phyloP scores from a whole-genome alignment of 495 filamentous ascomycete species.

The Xylaria nigripes region DNA sequence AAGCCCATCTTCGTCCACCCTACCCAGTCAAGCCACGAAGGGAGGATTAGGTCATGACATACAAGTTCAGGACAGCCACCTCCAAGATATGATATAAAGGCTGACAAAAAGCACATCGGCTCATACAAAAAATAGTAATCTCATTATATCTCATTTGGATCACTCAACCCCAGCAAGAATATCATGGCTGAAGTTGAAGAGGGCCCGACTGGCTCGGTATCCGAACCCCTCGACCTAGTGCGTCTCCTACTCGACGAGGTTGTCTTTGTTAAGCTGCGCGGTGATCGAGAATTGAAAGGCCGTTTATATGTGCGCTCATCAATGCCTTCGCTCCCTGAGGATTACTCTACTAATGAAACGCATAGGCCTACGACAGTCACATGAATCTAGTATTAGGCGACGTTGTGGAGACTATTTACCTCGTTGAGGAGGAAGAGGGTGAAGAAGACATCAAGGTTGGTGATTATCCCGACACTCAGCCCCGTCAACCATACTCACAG shows the following conservation, averaged over 20 bases:
- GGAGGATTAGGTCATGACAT: neutral
- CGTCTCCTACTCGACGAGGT: slow-evolving; percentile 88
- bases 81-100: neutral
- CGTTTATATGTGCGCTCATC: slow-evolving; percentile 63
- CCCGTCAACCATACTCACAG: slow-evolving; percentile 7
- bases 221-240: slow-evolving; percentile 91
- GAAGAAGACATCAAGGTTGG: slow-evolving; percentile 43
- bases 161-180: neutral
- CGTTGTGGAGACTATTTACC: slow-evolving; percentile 93
- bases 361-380: slow-evolving; percentile 92
- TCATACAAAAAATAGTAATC: neutral
- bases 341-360: neutral
- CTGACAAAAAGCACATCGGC: neutral
- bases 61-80: neutral
- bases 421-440: slow-evolving; percentile 84
- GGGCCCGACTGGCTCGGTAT: slow-evolving; percentile 49
- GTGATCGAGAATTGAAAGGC: slow-evolving; percentile 91
- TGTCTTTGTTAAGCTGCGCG: slow-evolving; percentile 93
- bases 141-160: neutral
- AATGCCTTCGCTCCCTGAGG: slow-evolving; percentile 22
- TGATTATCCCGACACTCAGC: neutral
- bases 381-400: slow-evolving; percentile 98
- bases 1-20: neutral
- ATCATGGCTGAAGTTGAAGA: slow-evolving; percentile 69
- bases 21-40: neutral